These are phyloP conservation scores for Suillus spraguei DNA, from an alignment of 768 basidiomycete genomes.

Conservation along the genomic window DNA sequence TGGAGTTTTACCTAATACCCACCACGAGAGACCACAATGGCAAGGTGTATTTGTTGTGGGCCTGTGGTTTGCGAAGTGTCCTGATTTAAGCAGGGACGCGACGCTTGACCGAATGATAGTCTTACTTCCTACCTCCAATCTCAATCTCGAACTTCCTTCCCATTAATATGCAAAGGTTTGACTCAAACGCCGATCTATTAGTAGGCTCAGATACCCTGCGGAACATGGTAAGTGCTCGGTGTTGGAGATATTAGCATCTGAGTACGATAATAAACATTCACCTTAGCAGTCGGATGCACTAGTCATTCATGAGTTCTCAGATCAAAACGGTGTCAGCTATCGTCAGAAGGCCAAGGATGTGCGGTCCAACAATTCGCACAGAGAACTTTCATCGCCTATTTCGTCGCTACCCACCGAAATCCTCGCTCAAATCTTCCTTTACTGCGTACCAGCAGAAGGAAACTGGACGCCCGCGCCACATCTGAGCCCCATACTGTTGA, in stretches of 20 bases:
- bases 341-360: slow-evolving; percentile 11
- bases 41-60: not conserved
- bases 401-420: slow-evolving; percentile 47
- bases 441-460: slow-evolving; percentile 33
- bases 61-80: not conserved
- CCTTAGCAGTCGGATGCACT: slow-evolving; percentile 16
- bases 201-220: no score
- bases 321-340: slow-evolving; percentile 8
- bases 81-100: not conserved
- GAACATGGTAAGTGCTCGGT: not conserved
- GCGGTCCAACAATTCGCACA: slow-evolving; percentile 14
- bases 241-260: not conserved
- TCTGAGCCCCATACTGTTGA: not conserved
- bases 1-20: not conserved
- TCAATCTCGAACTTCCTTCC: not conserved
- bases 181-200: not conserved
- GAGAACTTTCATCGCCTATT: slow-evolving; percentile 31
- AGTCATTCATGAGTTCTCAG: slow-evolving; percentile 13
- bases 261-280: not conserved
- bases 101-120: not conserved
- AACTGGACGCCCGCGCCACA: slow-evolving; percentile 23
- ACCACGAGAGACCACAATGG: not conserved
- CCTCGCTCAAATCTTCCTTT: slow-evolving; percentile 40
- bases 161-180: not conserved
- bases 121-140: not conserved